Base-by-base conservation (phyloP, 73 alveolate species). In the Durusdinium trenchii region DNA sequence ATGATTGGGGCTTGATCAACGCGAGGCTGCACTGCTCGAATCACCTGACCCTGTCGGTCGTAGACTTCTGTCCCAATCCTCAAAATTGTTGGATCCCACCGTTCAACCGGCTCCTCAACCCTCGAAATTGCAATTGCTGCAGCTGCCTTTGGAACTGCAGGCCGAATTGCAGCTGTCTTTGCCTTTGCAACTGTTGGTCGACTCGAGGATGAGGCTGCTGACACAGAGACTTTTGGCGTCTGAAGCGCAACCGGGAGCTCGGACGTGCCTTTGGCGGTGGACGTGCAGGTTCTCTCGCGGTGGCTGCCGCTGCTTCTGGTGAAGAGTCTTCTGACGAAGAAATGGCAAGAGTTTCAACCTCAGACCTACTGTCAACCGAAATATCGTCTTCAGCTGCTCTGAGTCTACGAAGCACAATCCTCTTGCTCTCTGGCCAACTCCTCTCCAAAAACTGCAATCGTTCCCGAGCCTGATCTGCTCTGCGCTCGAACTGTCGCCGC, bases 281-380 rank as follows among this genome's bases (percentile, higher is more conserved):
- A 14, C 32, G 69, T 14, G 10, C 32, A 14, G 69, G 32, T 10
- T 10, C 32, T 57, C 69, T 57, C 69, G 69, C 32, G 23, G 69
- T 57, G 69, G 69, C 69, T 57, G 69, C 69, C 69, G 69, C 69
- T 57, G 69, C 69, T 57, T 57, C 69, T 57, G 69, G 69, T 57
- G 69, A 57, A 57, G 69, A 57, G 69, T 57, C 69, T 57, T 57
- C 69, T 57, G 69, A 57, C 69, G 69, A 57, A 57, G 69, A 57
- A 23, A 57, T 57, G 69, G 69, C 69, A 14, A 57, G 69, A 57
- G 69, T 57, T 57, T 57, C 69, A 57, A 57, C 69, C 23, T 57
- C 69, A 57, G 69, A 57, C 69, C 69, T 10, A 57, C 69, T 57
- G 23, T 57, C 69, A 57, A 57, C 23, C 69, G 69, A 57, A 23